These are phyloP conservation scores for Heteromeles arbutifolia DNA, from an alignment of 306 rosid species.

Conservation along the genomic window DNA sequence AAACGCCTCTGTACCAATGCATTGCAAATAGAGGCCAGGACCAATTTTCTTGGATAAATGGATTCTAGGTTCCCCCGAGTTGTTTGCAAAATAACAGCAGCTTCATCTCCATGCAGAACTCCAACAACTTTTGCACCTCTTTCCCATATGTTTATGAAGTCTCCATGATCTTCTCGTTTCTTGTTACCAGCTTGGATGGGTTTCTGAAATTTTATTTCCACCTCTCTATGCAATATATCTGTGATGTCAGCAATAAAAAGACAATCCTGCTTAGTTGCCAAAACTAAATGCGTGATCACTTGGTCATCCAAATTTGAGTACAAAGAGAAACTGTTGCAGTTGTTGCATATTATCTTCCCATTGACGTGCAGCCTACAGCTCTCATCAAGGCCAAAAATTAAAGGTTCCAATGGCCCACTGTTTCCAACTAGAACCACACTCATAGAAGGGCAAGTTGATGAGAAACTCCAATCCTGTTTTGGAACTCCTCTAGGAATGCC, in stretches of 20 bases:
- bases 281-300: conserved; percentile 63
- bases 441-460: conserved; percentile 80
- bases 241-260: conserved; percentile 65
- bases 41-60: conserved; percentile 83
- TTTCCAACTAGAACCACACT: conserved; percentile 45
- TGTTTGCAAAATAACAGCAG: conserved; percentile 73
- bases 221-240: conserved; percentile 55
- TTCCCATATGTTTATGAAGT: conserved; percentile 78
- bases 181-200: conserved; percentile 42
- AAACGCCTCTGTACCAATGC: conserved; percentile 76
- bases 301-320: conserved; percentile 82
- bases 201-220: conserved; percentile 46
- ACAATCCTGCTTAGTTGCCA: conserved; percentile 78
- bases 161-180: conserved; percentile 44
- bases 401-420: conserved; percentile 45
- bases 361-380: conserved; percentile 66
- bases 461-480: conserved; percentile 55
- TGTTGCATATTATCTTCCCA: conserved; percentile 67
- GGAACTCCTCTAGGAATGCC: conserved; percentile 40
- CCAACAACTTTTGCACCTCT: conserved; percentile 86
- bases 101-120: conserved; percentile 82
- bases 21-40: conserved; percentile 66
- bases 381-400: conserved; percentile 75
- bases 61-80: conserved; percentile 87
- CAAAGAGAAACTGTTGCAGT: conserved; percentile 75